Base-by-base conservation (phyloP, 345 rosid species). In the Eutrema heterophyllum region DNA sequence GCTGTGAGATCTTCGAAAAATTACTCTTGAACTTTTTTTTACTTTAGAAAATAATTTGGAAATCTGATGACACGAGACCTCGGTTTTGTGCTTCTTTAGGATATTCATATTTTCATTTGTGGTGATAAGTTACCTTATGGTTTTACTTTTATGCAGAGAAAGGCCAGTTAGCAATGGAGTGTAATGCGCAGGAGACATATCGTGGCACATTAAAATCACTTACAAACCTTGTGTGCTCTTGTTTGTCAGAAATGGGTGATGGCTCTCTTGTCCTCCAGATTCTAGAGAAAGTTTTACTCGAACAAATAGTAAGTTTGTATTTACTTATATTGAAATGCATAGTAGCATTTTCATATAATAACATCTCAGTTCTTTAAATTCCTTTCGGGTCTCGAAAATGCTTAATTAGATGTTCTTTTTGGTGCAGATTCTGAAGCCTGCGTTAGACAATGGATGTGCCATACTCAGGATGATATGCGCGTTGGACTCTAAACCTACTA, bases 401-500 rank as follows among this genome's bases (percentile, higher is more conserved):
- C 51, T 16, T 39, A 53, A 26, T 27, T 39, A 12, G 44, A 63
- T 9, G 33, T 56, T 62, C 33, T 75, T 61, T 46, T 43, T 52
- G 72, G 73, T 74, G 16, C 83, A 91, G 97, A 71, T 65, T 57
- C 67, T 67, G 60, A 79, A 79, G 73, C 92, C 81, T 54, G 74
- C 74, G 26, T 52, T 88, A 9, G 91, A 84, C 48, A 91, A 94
- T 75, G 84, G 83, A 9, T 84, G 90, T 80, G 91, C 89, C 57
- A 65, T 91, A 84, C 88, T 94, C 52, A 82, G 88, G 75, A 75
- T 91, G 71, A 88, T 94, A 52, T 58, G 72, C 36, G 61, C 7
- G 5, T 78, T 94, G 73, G 97, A 91, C 74, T 81, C 90, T 35
- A 78, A 76, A 68, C 98, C 97, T 62, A 83, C 96, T 3, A 86